Evolutionary conservation across 1,284 basidiomycete genomes (phyloP).

Genomic region (Trichosporon ovoides): DNA sequence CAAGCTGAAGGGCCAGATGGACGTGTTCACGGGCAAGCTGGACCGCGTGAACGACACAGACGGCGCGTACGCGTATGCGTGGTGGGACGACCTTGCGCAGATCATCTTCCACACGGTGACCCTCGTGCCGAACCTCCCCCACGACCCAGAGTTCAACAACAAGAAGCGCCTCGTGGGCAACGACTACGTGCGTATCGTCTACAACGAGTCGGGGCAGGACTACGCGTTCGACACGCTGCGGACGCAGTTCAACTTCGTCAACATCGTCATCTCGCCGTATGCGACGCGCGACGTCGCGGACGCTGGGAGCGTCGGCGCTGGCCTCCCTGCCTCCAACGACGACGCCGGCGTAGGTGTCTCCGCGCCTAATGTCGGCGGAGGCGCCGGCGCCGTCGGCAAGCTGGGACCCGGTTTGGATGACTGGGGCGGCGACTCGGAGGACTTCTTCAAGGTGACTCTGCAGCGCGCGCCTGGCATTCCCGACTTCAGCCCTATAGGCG

Average conservation of each 20-base stretch:
- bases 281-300: conserved; percentile 61
- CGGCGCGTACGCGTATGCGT: conserved; percentile 81
- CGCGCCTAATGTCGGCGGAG: background rate
- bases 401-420: conserved; percentile 13
- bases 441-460: conserved; percentile 86
- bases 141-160: conserved; percentile 65
- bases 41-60: conserved; percentile 81
- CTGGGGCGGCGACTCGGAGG: conserved; percentile 37
- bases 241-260: conserved; percentile 95
- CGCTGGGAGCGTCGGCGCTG: conserved; percentile 7
- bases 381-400: background rate
- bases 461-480: conserved; percentile 82
- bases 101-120: conserved; percentile 94
- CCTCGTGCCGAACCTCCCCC: conserved; percentile 78
- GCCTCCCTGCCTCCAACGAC: background rate
- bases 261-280: conserved; percentile 93
- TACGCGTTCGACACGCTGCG: conserved; percentile 82
- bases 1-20: conserved; percentile 80
- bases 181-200: conserved; percentile 90
- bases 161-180: conserved; percentile 95
- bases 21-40: conserved; percentile 91
- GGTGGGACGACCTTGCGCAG: conserved; percentile 98
- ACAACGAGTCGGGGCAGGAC: conserved; percentile 85
- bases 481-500: conserved; percentile 82
- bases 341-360: background rate